Evolutionary conservation across 345 rosid species (phyloP).

Genomic region (Rhodamnia argentea): DNA sequence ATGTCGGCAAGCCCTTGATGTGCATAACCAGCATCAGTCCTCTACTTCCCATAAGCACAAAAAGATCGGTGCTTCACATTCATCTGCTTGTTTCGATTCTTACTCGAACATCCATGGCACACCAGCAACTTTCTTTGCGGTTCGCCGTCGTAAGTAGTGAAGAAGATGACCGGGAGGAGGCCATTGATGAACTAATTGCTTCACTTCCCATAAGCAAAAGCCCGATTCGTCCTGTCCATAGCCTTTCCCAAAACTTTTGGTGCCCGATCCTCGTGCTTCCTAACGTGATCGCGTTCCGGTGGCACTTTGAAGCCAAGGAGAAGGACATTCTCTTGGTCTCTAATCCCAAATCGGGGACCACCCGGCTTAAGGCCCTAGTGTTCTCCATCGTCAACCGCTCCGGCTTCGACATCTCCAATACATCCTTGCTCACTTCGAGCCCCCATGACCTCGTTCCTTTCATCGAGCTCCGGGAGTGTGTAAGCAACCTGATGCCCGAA

Average conservation of each 20-base stretch:
- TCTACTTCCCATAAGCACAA: not conserved
- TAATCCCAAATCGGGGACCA: conserved; percentile 20
- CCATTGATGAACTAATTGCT: not conserved
- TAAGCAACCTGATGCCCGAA: no score
- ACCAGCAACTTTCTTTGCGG: not conserved
- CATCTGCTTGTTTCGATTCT: not conserved
- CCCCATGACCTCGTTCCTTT: no score
- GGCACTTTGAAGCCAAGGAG: no score
- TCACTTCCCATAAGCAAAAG: not conserved
- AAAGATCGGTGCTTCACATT: not conserved
- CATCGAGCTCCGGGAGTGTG: no score
- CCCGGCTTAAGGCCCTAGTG: conserved; percentile 21
- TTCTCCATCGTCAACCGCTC: not conserved
- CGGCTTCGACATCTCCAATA: not conserved
- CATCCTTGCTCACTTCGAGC: no score
- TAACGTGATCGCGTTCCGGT: no score
- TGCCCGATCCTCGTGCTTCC: no score
- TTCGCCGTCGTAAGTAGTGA: not conserved
- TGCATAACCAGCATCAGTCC: no score
- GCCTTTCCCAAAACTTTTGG: no score
- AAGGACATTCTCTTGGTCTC: not conserved
- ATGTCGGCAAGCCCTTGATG: no score
- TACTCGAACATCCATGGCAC: not conserved
- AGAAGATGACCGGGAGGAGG: not conserved
- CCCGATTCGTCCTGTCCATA: not conserved